Evolutionary conservation across 2,329 filamentous ascomycete genomes (phyloP), one percentile per base, ranked within the genome.

Genomic region (Penicillium frequentans): DNA sequence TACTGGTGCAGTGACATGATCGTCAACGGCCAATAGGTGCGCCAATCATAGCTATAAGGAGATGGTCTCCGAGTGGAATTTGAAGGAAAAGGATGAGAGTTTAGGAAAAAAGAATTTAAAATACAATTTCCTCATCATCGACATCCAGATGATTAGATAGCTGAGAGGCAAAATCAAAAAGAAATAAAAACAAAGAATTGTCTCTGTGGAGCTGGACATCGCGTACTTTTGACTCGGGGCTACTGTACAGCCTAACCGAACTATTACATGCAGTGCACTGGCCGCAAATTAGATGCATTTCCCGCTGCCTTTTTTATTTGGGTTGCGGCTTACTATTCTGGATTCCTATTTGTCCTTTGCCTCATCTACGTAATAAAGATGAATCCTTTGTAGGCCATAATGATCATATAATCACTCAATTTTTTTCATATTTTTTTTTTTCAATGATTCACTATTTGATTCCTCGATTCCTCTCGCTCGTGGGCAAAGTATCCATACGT

Each of bases 221-320:
- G 45, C 56, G 69, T 71, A 72, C 68, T 70, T 71, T 72, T 70
- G 69, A 10, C 35, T 45, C 45, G 47, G 54, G 48, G 43, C 61
- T 59, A 61, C 56, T 65, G 61, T 54, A 55, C 62, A 58, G 55
- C 39, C 61, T 59, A 66, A 57, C 57, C 61, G 63, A 64, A 63
- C 64, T 65, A 66, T 66, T 66, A 62, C 58, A 59, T 66, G 64
- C 64, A 63, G 64, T 52, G 64, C 64, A 65, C 61, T 66, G 64
- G 64, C 63, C 61, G 59, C 63, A 64, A 60, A 62, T 62, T 59
- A 63, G 63, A 59, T 65, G 64, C 63, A 65, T 65, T 66, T 61
- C 59, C 56, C 56, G 64, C 49, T 66, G 64, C 64, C 64, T 66
- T 44, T 49, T 49, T 31, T 43, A n/a, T 13, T 11, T 27, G 19